Conservation (phyloP, 805 yeast species). For the Pichia exigua region DNA sequence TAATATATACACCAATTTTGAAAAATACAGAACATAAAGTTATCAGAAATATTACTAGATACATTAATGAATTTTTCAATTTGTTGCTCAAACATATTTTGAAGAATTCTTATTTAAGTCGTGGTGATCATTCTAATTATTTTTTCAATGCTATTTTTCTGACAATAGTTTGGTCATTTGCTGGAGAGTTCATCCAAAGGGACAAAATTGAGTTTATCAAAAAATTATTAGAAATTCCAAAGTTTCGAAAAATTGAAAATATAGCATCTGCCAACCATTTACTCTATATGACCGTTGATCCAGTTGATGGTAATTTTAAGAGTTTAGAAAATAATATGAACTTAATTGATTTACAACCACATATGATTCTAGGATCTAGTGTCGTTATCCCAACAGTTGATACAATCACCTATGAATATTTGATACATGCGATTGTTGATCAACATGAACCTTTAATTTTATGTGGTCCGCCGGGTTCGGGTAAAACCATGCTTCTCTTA, state of each 20-base stretch:
- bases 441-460: conserved; percentile 56
- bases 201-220: background rate
- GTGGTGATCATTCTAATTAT: background rate
- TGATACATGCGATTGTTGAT: conserved; percentile 49
- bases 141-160: background rate
- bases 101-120: background rate
- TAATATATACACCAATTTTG: background rate
- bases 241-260: background rate
- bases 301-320: conserved; percentile 41
- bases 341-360: conserved; percentile 41
- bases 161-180: background rate
- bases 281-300: conserved; percentile 36
- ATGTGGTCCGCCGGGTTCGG: conserved; percentile 97
- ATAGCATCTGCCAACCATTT: conserved; percentile 26
- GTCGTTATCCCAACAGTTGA: conserved; percentile 73
- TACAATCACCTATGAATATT: conserved; percentile 56
- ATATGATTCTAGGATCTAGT: conserved; percentile 52
- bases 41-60: background rate
- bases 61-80: background rate
- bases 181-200: background rate
- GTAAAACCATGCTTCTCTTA: conserved; percentile 86
- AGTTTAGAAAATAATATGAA: conserved; percentile 36
- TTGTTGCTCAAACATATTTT: background rate
- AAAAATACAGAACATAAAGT: background rate
- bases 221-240: background rate